A percentile compares a stretch with the other conserved stretches of the same genome.
These are phyloP conservation scores for Yamadazyma triangularis DNA, from an alignment of 1,139 yeast genomes.

Conservation along the genomic window DNA sequence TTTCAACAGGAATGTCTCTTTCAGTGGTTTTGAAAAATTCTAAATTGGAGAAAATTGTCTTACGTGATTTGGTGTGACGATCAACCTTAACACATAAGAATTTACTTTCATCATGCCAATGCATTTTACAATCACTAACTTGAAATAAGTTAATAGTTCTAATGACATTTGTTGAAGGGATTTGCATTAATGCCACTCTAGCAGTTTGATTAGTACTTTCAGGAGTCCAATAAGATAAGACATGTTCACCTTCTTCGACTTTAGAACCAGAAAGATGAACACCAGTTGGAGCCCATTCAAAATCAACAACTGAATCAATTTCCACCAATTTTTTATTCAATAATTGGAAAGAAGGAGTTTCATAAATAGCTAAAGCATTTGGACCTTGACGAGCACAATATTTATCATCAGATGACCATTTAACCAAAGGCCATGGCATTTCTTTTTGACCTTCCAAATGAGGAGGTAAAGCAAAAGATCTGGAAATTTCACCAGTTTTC, in stretches of 20 bases:
- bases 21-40: conserved; percentile 88
- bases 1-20: conserved; percentile 92
- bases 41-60: conserved; percentile 85
- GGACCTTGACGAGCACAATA: conserved; percentile 96
- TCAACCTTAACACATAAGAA: conserved; percentile 92
- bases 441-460: conserved; percentile 63
- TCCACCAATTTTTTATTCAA: conserved; percentile 84
- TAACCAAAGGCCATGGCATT: conserved; percentile 95
- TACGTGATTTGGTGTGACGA: conserved; percentile 93
- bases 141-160: conserved; percentile 94
- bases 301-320: conserved; percentile 83
- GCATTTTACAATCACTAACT: conserved; percentile 85
- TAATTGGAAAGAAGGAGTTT: conserved; percentile 63
- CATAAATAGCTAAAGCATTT: conserved; percentile 86
- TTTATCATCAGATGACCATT: conserved; percentile 92
- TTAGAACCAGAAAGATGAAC: conserved; percentile 60
- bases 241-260: conserved; percentile 52
- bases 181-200: conserved; percentile 85
- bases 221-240: conserved; percentile 95
- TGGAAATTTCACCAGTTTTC: conserved; percentile 73
- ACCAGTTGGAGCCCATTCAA: conserved; percentile 93
- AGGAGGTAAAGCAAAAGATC: conserved; percentile 90
- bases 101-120: conserved; percentile 91
- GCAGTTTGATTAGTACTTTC: conserved; percentile 92
- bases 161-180: conserved; percentile 76